phyloP scores from a whole-genome alignment of 2,329 filamentous ascomycete species.

The Cladosporium phlei region DNA sequence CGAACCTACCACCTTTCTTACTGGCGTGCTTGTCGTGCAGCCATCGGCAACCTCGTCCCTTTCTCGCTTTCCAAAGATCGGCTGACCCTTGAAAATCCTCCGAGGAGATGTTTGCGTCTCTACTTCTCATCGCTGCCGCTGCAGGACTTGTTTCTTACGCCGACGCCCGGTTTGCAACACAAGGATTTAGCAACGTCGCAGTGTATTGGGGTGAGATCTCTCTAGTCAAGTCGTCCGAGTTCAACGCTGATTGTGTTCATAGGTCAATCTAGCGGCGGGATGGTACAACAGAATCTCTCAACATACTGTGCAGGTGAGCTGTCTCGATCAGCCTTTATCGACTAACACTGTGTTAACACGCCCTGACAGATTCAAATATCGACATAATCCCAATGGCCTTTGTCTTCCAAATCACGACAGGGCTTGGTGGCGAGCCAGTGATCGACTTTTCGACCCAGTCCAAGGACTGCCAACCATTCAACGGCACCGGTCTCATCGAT shows the following conservation, averaged over 20 bases:
- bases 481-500: conserved; percentile 53
- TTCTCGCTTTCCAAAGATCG: not conserved
- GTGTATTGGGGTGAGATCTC: conserved; percentile 59
- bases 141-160: not conserved
- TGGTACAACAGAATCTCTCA: conserved; percentile 9
- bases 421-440: conserved; percentile 44
- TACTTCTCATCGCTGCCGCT: not conserved
- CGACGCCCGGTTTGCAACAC: conserved; percentile 1
- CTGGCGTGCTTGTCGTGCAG: too few species aligned
- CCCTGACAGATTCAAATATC: conserved; percentile 43
- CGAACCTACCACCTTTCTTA: too few species aligned
- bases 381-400: conserved; percentile 63
- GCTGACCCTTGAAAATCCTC: too few species aligned
- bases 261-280: conserved; percentile 10
- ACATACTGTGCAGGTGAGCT: conserved; percentile 7
- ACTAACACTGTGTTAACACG: too few species aligned
- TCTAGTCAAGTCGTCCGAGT: conserved; percentile 27
- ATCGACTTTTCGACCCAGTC: conserved; percentile 63
- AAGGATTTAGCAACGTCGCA: conserved; percentile 47
- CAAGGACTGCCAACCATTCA: conserved; percentile 57
- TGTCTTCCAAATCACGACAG: conserved; percentile 51
- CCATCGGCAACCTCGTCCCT: not conserved
- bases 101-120: too few species aligned
- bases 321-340: not conserved
- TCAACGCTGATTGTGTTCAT: not conserved